Conservation (phyloP, 2,329 filamentous ascomycete species). For the Fonsecaea monophora region DNA sequence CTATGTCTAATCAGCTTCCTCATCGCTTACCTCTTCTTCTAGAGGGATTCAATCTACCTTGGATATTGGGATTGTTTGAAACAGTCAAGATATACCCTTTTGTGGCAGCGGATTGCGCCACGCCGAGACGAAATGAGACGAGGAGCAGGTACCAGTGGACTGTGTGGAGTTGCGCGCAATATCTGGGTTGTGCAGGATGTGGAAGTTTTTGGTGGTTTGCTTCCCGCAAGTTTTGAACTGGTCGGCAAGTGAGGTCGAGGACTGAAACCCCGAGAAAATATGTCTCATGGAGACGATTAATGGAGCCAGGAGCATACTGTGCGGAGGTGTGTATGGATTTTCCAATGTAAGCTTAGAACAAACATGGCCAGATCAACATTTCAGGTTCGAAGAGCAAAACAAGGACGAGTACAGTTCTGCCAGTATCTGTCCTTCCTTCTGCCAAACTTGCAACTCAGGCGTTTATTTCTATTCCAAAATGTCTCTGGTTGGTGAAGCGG, state of each 20-base stretch:
- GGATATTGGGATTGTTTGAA: conserved; percentile 21
- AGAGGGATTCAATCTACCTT: conserved; percentile 44
- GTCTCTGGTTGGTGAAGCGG: background rate
- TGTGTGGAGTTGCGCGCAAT: conserved; percentile 6
- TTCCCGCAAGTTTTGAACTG: background rate
- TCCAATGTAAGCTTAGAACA: conserved; percentile 34
- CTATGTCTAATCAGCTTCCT: conserved; percentile 91
- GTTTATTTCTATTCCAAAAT: background rate
- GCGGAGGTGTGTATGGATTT: conserved; percentile 16
- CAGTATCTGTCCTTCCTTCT: background rate
- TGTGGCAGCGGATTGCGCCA: conserved; percentile 10
- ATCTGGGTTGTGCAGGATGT: background rate
- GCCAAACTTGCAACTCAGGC: background rate
- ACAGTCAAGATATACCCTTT: conserved; percentile 1
- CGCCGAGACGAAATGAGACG: conserved; percentile 13
- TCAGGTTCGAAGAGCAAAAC: conserved; percentile 7
- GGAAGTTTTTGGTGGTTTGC: background rate
- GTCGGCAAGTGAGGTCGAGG: background rate
- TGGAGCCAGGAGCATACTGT: conserved; percentile 11
- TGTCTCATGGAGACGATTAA: conserved; percentile 13
- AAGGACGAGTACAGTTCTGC: conserved; percentile 12
- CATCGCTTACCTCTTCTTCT: conserved; percentile 96
- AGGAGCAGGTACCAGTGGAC: background rate
- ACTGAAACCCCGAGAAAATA: background rate
- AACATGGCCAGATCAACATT: conserved; percentile 23